Percentiles rank a stretch among this genome's conserved stretches.
phyloP scores from a whole-genome alignment of 768 basidiomycete species.

The Clavulina sp. region DNA sequence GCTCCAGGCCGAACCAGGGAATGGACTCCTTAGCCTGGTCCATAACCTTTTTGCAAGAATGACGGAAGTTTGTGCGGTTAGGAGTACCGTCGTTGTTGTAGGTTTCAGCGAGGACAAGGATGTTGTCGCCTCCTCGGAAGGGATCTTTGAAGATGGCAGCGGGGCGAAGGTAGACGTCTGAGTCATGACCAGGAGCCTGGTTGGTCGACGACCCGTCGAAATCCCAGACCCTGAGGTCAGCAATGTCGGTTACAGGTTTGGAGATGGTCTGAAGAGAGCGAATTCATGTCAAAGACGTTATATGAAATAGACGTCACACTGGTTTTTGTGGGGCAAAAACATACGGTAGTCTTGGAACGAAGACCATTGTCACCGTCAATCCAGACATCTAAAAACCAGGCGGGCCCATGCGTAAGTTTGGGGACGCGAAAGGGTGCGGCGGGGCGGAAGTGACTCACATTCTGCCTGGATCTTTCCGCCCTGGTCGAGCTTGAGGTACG shows the following conservation, averaged over 20 bases:
- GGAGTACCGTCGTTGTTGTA: slow-evolving; percentile 99
- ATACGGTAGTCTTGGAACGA: slow-evolving; percentile 88
- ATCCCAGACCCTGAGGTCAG: slow-evolving; percentile 93
- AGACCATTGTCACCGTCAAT: slow-evolving; percentile 89
- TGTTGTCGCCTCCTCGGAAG: slow-evolving; percentile 97
- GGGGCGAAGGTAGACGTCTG: slow-evolving; percentile 95
- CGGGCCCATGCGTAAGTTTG: neutral
- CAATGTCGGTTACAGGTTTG: slow-evolving; percentile 74
- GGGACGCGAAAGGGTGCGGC: no score
- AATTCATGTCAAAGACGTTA: no score
- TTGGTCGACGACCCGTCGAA: slow-evolving; percentile 97
- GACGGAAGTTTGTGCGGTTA: slow-evolving; percentile 90
- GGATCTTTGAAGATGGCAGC: slow-evolving; percentile 97
- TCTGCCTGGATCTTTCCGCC: slow-evolving; percentile 91
- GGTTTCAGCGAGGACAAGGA: slow-evolving; percentile 88
- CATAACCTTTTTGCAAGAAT: slow-evolving; percentile 90
- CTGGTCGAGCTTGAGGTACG: slow-evolving; percentile 77
- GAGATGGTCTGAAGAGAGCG: slow-evolving; percentile 47
- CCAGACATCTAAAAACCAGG: slow-evolving; percentile 65
- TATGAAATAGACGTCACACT: no score
- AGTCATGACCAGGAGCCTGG: slow-evolving; percentile 90
- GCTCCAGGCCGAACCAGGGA: slow-evolving; percentile 98
- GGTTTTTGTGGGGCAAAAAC: slow-evolving; percentile 18
- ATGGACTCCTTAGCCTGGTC: slow-evolving; percentile 60
- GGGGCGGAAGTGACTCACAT: slow-evolving; percentile 35